phyloP scores from a whole-genome alignment of 176 grass and related monocot species.

The Puya raimondii region DNA sequence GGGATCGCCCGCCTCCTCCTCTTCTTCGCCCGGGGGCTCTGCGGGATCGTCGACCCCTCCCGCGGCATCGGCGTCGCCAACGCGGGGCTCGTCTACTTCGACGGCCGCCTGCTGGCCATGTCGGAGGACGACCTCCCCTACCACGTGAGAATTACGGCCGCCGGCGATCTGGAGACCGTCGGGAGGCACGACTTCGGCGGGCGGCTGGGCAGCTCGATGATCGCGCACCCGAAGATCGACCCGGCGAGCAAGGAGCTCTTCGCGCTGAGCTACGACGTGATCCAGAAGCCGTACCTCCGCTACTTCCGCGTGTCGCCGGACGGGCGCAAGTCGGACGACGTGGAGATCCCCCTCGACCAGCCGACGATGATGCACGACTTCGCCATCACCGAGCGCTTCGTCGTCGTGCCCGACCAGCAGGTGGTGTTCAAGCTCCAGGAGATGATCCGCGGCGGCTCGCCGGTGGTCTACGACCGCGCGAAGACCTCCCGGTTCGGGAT shows the following conservation, averaged over 20 bases:
- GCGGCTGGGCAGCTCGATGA: slow-evolving; percentile 54
- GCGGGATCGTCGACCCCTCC: slow-evolving; percentile 48
- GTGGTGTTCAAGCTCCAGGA: slow-evolving; percentile 75
- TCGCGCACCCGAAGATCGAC: slow-evolving; percentile 81
- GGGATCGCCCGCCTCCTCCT: slow-evolving; percentile 57
- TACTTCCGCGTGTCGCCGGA: slow-evolving; percentile 65
- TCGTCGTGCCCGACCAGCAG: slow-evolving; percentile 83
- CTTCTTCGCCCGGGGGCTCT: slow-evolving; percentile 50
- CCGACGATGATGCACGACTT: slow-evolving; percentile 98
- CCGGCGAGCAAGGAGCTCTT: slow-evolving; percentile 56
- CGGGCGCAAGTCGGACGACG: slow-evolving; percentile 52
- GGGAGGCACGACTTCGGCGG: slow-evolving; percentile 60
- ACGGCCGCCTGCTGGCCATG: slow-evolving; percentile 84
- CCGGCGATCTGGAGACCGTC: slow-evolving; percentile 51
- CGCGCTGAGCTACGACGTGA: slow-evolving; percentile 79
- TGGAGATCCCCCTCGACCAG: slow-evolving; percentile 61
- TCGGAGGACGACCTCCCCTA: slow-evolving; percentile 93
- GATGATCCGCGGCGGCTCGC: slow-evolving; percentile 78
- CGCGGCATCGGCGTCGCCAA: slow-evolving; percentile 77
- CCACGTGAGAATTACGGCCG: slow-evolving; percentile 42
- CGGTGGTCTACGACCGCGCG: slow-evolving; percentile 54
- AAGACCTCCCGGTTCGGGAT: slow-evolving; percentile 75
- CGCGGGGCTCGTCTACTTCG: slow-evolving; percentile 77
- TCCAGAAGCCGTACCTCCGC: slow-evolving; percentile 55
- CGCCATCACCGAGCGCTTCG: slow-evolving; percentile 73